These are phyloP conservation scores for Letharia lupina DNA, from an alignment of 495 filamentous ascomycete species.

Conservation along the genomic window DNA sequence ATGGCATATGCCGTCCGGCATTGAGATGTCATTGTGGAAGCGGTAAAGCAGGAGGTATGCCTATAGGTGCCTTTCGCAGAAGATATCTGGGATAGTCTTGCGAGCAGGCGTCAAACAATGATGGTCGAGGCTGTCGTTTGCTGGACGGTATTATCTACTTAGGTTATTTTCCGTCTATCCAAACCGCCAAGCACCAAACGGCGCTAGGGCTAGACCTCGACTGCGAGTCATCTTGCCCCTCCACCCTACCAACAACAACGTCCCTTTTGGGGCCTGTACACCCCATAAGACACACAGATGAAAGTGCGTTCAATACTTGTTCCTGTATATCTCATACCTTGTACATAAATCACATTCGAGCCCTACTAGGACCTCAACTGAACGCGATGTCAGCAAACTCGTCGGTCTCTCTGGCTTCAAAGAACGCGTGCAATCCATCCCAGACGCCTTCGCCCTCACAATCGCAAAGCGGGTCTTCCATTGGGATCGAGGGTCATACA, in stretches of 20 bases:
- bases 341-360: background rate
- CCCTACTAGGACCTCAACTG: background rate
- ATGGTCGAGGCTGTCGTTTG: background rate
- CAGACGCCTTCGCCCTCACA: slow-evolving; percentile 34
- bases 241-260: background rate
- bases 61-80: background rate
- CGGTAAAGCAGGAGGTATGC: background rate
- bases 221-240: slow-evolving; percentile 5
- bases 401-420: slow-evolving; percentile 36
- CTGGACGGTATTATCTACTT: background rate
- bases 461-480: slow-evolving; percentile 31
- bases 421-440: slow-evolving; percentile 38
- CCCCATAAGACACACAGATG: background rate
- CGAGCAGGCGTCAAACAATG: background rate
- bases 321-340: background rate
- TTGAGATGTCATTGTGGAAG: slow-evolving; percentile 24
- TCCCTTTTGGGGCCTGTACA: background rate
- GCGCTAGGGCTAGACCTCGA: background rate
- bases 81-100: background rate
- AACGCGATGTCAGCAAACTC: slow-evolving; percentile 42
- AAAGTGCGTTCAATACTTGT: background rate
- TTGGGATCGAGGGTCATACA: slow-evolving; percentile 40
- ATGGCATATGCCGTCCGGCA: slow-evolving; percentile 2
- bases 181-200: background rate
- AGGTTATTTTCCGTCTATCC: background rate